Evolutionary conservation across 495 filamentous ascomycete species (phyloP).

Genomic region (Penicillium fimorum): DNA sequence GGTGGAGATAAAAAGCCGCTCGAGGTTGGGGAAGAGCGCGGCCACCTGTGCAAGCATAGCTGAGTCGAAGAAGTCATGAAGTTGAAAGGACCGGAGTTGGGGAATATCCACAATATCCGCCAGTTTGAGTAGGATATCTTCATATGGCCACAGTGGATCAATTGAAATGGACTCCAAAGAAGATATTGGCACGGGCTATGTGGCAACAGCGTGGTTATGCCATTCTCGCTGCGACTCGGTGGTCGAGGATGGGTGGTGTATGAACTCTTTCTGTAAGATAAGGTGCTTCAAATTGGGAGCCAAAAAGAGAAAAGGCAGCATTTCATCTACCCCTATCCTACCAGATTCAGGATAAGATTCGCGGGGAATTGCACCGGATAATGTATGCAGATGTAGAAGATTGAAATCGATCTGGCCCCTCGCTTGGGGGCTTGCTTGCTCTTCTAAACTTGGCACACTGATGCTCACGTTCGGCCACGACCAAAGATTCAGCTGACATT

Average conservation of each 20-base stretch:
- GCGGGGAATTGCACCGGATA: background rate
- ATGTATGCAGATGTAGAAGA: constrained; percentile 1
- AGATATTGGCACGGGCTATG: background rate
- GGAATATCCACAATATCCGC: constrained; percentile 6
- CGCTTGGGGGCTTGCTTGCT: background rate
- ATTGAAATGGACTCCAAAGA: constrained; percentile 2
- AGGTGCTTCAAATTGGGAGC: constrained; percentile 6
- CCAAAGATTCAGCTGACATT: background rate
- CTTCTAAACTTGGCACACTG: background rate
- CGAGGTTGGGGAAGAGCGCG: constrained; percentile 7
- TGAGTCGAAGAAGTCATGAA: background rate
- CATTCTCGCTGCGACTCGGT: background rate
- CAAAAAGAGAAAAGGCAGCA: constrained; percentile 5
- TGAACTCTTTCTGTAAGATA: background rate
- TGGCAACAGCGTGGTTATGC: background rate
- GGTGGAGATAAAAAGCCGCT: constrained; percentile 12
- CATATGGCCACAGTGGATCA: background rate
- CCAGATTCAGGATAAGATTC: background rate
- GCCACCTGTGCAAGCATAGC: background rate
- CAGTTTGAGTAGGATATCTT: background rate
- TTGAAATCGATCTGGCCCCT: background rate
- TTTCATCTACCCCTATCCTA: background rate
- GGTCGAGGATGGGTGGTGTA: background rate
- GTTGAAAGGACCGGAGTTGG: background rate
- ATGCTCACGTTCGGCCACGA: background rate